Percentiles rank a stretch among this genome's conserved stretches.
phyloP scores from a whole-genome alignment of 1,284 basidiomycete species.

The Malassezia obtusa region DNA sequence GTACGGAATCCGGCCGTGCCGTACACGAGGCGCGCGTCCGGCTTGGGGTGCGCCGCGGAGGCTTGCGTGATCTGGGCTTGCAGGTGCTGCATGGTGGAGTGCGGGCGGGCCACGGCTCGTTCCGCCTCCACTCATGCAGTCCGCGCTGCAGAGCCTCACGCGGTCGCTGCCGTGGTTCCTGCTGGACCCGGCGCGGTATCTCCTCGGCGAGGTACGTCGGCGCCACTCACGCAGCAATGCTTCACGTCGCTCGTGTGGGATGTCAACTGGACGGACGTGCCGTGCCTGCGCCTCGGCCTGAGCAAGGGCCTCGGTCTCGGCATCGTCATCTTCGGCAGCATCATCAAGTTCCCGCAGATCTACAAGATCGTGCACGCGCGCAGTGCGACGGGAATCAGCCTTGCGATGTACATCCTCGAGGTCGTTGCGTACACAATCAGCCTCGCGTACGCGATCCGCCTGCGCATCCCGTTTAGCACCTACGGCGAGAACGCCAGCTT shows the following conservation, averaged over 20 bases:
- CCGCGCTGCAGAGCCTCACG: slow-evolving; percentile 49
- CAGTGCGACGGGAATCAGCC: slow-evolving; percentile 73
- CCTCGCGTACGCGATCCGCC: slow-evolving; percentile 67
- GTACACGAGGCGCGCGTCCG: slow-evolving; percentile 60
- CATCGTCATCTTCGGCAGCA: slow-evolving; percentile 81
- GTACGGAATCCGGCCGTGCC: slow-evolving; percentile 93
- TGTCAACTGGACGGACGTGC: slow-evolving; percentile 67
- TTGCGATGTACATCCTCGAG: slow-evolving; percentile 53
- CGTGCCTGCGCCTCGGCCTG: slow-evolving; percentile 79
- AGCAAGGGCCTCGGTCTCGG: slow-evolving; percentile 87
- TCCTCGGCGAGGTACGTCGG: slow-evolving; percentile 57
- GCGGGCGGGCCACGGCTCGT: no score
- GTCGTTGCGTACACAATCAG: slow-evolving; percentile 77
- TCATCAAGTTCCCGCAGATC: slow-evolving; percentile 89
- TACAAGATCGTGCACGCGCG: slow-evolving; percentile 54
- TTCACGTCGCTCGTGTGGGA: slow-evolving; percentile 82
- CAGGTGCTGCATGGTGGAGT: background rate
- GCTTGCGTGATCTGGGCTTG: slow-evolving; percentile 13
- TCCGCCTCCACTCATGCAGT: slow-evolving; percentile 48
- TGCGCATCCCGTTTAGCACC: slow-evolving; percentile 80
- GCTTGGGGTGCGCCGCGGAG: slow-evolving; percentile 50
- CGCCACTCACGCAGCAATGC: slow-evolving; percentile 54
- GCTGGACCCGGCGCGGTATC: slow-evolving; percentile 64
- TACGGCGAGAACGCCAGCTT: slow-evolving; percentile 58
- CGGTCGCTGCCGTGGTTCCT: slow-evolving; percentile 66